phyloP scores from a whole-genome alignment of 805 yeast species.

The Starmerella lactis-condensi region DNA sequence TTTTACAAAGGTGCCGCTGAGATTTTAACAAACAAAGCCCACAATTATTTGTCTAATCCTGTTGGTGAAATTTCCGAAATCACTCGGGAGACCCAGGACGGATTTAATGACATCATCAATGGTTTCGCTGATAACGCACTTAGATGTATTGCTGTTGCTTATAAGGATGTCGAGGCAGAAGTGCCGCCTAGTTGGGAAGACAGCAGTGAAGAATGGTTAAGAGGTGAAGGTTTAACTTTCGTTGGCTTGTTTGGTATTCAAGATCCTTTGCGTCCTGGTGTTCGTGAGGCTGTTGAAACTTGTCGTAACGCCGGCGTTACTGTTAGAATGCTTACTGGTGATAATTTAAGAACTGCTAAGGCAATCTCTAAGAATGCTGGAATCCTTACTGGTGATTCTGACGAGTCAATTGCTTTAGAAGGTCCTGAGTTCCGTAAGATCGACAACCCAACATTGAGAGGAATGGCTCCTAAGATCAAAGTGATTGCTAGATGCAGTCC shows the following conservation, averaged over 20 bases:
- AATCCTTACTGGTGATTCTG: conserved; percentile 41
- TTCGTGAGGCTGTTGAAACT: conserved; percentile 41
- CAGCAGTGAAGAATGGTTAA: conserved; percentile 32
- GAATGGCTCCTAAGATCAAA: conserved; percentile 46
- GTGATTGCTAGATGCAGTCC: conserved; percentile 76
- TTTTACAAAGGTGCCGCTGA: conserved; percentile 91
- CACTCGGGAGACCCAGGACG: conserved; percentile 26
- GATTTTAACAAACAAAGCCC: conserved; percentile 26
- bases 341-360: conserved; percentile 58
- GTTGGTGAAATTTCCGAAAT: conserved; percentile 14
- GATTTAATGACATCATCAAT: conserved; percentile 39
- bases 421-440: conserved; percentile 53
- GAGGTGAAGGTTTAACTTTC: conserved; percentile 32
- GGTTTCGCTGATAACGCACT: conserved; percentile 46
- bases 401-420: conserved; percentile 51
- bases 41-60: conserved; percentile 30
- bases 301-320: conserved; percentile 63
- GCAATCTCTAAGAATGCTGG: conserved; percentile 74
- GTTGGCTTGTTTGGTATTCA: conserved; percentile 59
- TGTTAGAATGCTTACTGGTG: conserved; percentile 71
- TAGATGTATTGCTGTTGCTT: conserved; percentile 56
- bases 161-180: conserved; percentile 22
- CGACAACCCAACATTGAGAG: conserved; percentile 41
- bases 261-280: conserved; percentile 62
- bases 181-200: conserved; percentile 4